Percentiles rank a stretch among this genome's conserved stretches.
Evolutionary conservation across 352 stramenopile genomes (phyloP).

Genomic region (Elongisporangium senticosum): DNA sequence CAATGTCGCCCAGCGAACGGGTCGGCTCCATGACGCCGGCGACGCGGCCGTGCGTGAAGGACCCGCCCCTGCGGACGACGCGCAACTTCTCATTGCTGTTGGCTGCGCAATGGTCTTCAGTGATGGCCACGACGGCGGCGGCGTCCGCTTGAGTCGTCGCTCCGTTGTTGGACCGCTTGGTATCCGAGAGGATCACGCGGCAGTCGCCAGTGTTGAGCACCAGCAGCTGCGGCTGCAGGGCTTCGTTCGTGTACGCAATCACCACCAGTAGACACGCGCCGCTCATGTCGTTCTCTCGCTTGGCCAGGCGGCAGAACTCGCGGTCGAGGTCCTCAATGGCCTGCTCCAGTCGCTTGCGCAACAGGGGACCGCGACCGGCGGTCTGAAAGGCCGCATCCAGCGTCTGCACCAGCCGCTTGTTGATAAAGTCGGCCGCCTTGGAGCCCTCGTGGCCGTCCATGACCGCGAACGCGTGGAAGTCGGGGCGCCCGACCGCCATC

Average conservation of each 20-base stretch:
- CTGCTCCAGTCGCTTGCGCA: conserved; percentile 18
- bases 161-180: conserved; percentile 1
- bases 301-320: conserved; percentile 33
- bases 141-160: not conserved
- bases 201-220: conserved; percentile 77
- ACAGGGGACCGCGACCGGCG: conserved; percentile 15
- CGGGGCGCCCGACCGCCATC: conserved; percentile 30
- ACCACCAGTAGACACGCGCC: conserved; percentile 62
- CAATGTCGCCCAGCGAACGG: conserved; percentile 81
- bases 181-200: conserved; percentile 47
- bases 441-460: conserved; percentile 71
- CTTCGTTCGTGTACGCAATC: conserved; percentile 39
- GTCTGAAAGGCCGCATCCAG: conserved; percentile 38
- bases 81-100: conserved; percentile 56
- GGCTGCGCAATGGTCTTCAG: conserved; percentile 72
- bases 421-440: conserved; percentile 52
- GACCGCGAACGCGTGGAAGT: conserved; percentile 63
- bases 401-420: conserved; percentile 33
- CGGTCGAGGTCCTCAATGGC: conserved; percentile 45
- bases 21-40: conserved; percentile 78
- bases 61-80: conserved; percentile 54
- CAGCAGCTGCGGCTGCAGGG: conserved; percentile 33
- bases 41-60: conserved; percentile 64
- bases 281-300: conserved; percentile 38
- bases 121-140: not conserved